phyloP scores from a whole-genome alignment of 192 early-diverging fungal species.

The Pilobolus umbonatus region DNA sequence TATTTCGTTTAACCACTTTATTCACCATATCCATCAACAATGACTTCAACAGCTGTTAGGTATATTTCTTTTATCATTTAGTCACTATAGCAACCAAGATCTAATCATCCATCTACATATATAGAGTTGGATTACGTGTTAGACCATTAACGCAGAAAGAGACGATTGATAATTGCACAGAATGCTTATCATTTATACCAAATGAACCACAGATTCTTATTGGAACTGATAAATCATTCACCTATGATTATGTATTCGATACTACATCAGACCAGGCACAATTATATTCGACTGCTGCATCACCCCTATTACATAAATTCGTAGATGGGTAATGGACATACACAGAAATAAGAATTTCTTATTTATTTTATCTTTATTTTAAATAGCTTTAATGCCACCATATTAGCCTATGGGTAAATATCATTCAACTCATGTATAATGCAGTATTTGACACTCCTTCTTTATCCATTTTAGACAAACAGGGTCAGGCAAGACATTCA shows the following conservation, averaged over 20 bases:
- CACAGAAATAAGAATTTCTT: not conserved
- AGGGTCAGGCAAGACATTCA: slow-evolving; percentile 89
- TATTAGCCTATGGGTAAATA: slow-evolving; percentile 80
- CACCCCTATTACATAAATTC: slow-evolving; percentile 59
- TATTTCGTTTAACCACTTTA: slow-evolving; percentile 8
- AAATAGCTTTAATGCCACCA: slow-evolving; percentile 85
- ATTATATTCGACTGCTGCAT: slow-evolving; percentile 56
- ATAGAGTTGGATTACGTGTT: slow-evolving; percentile 73
- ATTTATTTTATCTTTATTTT: not conserved
- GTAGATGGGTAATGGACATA: slow-evolving; percentile 59
- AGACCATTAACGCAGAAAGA: slow-evolving; percentile 77
- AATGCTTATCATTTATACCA: slow-evolving; percentile 54
- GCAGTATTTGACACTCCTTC: not conserved
- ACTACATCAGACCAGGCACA: slow-evolving; percentile 46
- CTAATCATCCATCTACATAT: not conserved
- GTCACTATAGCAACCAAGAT: slow-evolving; percentile 32
- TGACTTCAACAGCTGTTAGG: slow-evolving; percentile 37
- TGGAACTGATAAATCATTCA: slow-evolving; percentile 58
- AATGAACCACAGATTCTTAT: slow-evolving; percentile 61
- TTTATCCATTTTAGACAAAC: slow-evolving; percentile 60
- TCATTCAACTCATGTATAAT: not conserved
- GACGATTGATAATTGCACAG: slow-evolving; percentile 51
- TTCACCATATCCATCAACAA: slow-evolving; percentile 1
- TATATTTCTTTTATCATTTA: too few species aligned
- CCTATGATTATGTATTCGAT: slow-evolving; percentile 68